Percentiles rank a stretch among this genome's conserved stretches.
Evolutionary conservation across 2,329 filamentous ascomycete species (phyloP).

Genomic region (Fusarium cicatricum): DNA sequence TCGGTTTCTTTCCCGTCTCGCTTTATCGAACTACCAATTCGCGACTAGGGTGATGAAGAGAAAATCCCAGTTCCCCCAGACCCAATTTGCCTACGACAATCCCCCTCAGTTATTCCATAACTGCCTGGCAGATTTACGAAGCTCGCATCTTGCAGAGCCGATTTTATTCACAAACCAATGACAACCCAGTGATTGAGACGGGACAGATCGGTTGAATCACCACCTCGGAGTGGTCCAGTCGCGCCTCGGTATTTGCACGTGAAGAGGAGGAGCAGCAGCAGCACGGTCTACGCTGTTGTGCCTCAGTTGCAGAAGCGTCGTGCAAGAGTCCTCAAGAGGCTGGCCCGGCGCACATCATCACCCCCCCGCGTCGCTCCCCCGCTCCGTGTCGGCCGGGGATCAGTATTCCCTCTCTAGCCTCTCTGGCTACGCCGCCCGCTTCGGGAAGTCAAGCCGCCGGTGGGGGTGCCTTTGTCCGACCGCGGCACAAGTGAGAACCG

Average conservation of each 20-base stretch:
- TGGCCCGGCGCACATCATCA: conserved; percentile 25
- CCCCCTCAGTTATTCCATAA: background rate
- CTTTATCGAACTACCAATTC: background rate
- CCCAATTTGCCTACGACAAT: conserved; percentile 6
- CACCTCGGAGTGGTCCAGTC: too few species aligned
- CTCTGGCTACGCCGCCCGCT: conserved; percentile 19
- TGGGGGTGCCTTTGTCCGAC: conserved; percentile 32
- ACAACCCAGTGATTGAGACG: too few species aligned
- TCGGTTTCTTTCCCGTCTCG: background rate
- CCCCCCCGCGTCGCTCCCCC: conserved; percentile 15
- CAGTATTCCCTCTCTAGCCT: conserved; percentile 15
- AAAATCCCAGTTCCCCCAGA: conserved; percentile 28
- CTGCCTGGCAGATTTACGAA: conserved; percentile 16
- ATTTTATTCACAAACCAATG: background rate
- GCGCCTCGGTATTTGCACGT: background rate
- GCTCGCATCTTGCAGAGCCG: conserved; percentile 2
- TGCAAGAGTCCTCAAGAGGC: conserved; percentile 7
- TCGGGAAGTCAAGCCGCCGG: conserved; percentile 32
- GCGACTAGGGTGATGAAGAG: conserved; percentile 3
- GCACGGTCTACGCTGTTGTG: background rate
- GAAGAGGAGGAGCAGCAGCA: conserved; percentile 4
- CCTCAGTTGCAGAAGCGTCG: background rate
- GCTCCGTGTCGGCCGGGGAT: conserved; percentile 5
- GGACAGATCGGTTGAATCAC: too few species aligned
- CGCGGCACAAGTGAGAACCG: conserved; percentile 30